Conservation (phyloP, 2,329 filamentous ascomycete genomes). For the Xylariaceae sp. region DNA sequence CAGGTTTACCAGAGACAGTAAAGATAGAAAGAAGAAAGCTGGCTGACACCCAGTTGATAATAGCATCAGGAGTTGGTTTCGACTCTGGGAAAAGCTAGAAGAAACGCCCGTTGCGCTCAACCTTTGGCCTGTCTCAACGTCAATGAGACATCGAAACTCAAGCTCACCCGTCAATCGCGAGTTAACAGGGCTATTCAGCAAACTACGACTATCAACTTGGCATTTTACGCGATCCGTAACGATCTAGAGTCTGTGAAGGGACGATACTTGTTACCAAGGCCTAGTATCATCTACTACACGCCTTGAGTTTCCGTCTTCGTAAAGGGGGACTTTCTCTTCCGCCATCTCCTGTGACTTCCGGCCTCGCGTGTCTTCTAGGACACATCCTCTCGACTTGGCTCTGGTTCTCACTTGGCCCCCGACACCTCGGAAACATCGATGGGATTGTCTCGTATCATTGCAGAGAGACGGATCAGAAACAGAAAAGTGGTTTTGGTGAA, state of each 20-base stretch:
- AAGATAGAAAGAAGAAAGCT: not conserved
- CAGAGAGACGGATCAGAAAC: constrained; percentile 15
- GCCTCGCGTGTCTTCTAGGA: constrained; percentile 17
- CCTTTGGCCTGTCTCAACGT: not conserved
- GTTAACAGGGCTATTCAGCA: not conserved
- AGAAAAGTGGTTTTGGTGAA: constrained; percentile 13
- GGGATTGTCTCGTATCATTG: constrained; percentile 9
- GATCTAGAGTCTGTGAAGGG: not conserved
- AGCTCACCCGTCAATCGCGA: not conserved
- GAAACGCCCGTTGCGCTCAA: constrained; percentile 1
- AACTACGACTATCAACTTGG: not conserved
- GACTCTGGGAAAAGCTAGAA: constrained; percentile 3
- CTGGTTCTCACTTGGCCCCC: not conserved
- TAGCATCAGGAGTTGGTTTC: constrained; percentile 4
- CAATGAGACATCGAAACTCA: too few relatives aligned
- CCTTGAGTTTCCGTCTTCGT: not conserved
- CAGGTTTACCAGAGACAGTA: not conserved
- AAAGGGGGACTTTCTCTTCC: not conserved
- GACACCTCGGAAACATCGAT: constrained; percentile 9
- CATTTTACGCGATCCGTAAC: not conserved
- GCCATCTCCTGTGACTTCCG: not conserved
- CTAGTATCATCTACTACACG: not conserved
- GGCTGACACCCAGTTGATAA: not conserved
- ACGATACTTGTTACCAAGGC: constrained; percentile 1
- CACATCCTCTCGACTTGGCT: constrained; percentile 6